phyloP scores from a whole-genome alignment of 805 yeast species.

The Metschnikowia kofuensis region DNA sequence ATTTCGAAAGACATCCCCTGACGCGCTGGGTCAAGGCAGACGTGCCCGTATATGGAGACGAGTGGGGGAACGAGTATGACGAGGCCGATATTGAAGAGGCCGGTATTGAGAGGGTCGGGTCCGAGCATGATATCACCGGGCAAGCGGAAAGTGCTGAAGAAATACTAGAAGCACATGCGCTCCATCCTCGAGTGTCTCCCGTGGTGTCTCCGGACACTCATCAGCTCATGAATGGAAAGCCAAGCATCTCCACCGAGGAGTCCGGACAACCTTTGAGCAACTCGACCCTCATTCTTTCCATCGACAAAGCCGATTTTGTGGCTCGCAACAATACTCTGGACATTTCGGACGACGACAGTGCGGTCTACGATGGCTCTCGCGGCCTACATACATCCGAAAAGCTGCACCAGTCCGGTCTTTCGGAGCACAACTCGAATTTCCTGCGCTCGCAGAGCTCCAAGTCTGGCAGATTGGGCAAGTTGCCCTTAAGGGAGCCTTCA shows the following conservation, averaged over 20 bases:
- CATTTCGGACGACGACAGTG: conserved; percentile 14
- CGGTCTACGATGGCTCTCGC: not conserved
- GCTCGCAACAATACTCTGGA: conserved; percentile 11
- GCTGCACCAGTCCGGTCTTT: not conserved
- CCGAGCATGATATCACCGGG: conserved; percentile 17
- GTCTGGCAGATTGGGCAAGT: not conserved
- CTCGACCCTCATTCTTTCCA: conserved; percentile 31
- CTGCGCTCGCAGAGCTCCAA: not conserved
- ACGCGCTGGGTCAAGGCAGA: conserved; percentile 43
- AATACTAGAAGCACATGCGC: not conserved
- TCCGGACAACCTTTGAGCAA: not conserved
- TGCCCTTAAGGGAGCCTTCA: not conserved
- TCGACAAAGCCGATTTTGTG: conserved; percentile 21
- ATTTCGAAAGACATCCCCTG: conserved; percentile 42
- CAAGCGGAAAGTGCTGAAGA: conserved; percentile 18
- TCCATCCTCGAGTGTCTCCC: no score
- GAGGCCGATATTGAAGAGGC: conserved; percentile 11
- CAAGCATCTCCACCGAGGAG: not conserved
- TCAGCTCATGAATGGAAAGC: not conserved
- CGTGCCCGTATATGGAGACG: conserved; percentile 43
- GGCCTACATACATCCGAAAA: no score
- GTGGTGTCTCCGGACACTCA: no score
- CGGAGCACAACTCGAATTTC: not conserved
- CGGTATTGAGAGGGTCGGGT: no score
- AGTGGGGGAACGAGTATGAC: conserved; percentile 39